Evolutionary conservation across 768 basidiomycete species (phyloP).

Genomic region (Lactarius pseudohatsudake): DNA sequence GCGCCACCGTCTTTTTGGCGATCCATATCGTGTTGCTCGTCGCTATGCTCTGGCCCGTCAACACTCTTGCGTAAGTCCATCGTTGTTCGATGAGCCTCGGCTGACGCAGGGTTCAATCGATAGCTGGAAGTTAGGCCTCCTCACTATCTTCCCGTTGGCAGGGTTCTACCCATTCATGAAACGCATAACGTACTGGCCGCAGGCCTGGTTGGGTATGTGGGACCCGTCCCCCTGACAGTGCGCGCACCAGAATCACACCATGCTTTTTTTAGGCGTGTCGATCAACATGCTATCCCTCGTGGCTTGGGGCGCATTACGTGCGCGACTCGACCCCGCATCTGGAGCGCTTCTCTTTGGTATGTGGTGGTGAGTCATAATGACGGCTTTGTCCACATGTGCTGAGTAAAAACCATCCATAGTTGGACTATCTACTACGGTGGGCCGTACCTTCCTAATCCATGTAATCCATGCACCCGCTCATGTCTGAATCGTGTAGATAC

Average conservation of each 20-base stretch:
- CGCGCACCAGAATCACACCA: slow-evolving; percentile 5
- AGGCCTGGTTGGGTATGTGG: slow-evolving; percentile 34
- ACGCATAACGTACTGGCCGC: slow-evolving; percentile 35
- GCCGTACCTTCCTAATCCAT: neutral
- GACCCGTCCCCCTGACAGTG: neutral
- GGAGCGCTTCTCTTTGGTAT: slow-evolving; percentile 7
- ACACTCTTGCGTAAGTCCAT: slow-evolving; percentile 24
- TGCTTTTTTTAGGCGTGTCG: slow-evolving; percentile 21
- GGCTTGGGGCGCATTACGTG: slow-evolving; percentile 23
- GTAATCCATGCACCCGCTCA: neutral
- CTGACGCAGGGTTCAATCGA: neutral
- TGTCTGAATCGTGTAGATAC: slow-evolving; percentile 51
- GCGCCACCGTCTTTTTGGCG: slow-evolving; percentile 25
- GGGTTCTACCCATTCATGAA: slow-evolving; percentile 36
- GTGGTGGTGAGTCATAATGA: slow-evolving; percentile 12
- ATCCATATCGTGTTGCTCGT: slow-evolving; percentile 21
- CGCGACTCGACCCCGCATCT: neutral
- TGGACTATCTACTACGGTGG: slow-evolving; percentile 29
- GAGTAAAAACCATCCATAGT: neutral
- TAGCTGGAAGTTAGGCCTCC: slow-evolving; percentile 30
- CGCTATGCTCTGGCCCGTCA: slow-evolving; percentile 21
- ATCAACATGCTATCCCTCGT: slow-evolving; percentile 29
- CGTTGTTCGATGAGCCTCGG: neutral
- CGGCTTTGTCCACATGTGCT: neutral
- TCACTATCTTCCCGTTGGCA: slow-evolving; percentile 30